A percentile compares a stretch with the other conserved stretches of the same genome.
phyloP scores from a whole-genome alignment of 345 rosid species.

The Eucalyptus guilfoylei region DNA sequence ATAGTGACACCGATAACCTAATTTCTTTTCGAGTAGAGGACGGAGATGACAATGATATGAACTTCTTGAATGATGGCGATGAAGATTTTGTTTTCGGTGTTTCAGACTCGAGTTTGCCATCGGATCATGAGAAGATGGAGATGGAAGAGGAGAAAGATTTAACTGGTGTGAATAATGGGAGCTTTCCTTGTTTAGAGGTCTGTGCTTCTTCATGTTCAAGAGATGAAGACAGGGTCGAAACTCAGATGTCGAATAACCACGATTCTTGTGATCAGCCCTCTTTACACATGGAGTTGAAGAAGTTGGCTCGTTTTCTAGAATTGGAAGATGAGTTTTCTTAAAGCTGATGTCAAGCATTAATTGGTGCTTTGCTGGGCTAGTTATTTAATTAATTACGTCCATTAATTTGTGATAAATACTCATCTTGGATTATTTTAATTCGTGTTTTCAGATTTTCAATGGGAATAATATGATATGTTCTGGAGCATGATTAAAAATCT shows the following conservation, averaged over 20 bases:
- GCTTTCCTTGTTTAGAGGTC: not conserved
- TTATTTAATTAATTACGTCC: not conserved
- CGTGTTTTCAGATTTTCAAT: not conserved
- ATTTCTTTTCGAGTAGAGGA: not conserved
- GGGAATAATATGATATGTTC: not conserved
- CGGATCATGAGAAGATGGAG: not conserved
- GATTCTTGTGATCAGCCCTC: not conserved
- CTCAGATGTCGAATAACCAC: not conserved
- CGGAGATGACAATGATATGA: not conserved
- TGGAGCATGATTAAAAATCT: not conserved
- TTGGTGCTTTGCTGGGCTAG: not conserved
- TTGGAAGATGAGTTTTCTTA: not conserved
- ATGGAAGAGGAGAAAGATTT: not conserved
- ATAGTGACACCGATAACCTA: not conserved
- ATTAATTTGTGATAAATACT: not conserved
- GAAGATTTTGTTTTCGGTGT: not conserved
- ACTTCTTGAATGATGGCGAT: not conserved
- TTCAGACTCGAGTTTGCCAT: not conserved
- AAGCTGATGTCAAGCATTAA: not conserved
- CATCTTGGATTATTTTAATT: not conserved
- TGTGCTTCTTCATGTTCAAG: not conserved
- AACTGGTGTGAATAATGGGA: not conserved
- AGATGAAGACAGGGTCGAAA: not conserved
- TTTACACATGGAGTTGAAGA: not conserved
- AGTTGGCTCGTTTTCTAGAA: not conserved